Conservation (phyloP, 441 rosid genomes). For the Erysimum pusillum region DNA sequence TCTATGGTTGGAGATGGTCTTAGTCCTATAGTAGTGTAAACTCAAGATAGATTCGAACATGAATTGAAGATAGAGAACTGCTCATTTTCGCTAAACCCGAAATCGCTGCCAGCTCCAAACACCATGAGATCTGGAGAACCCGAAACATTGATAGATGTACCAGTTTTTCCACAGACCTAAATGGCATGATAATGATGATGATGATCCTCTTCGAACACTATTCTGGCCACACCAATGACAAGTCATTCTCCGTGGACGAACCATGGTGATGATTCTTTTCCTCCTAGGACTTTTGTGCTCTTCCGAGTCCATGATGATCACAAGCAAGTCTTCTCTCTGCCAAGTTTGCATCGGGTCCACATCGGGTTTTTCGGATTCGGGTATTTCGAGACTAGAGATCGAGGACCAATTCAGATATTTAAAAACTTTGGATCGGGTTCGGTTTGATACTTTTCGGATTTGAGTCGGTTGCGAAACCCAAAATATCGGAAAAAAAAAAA, state of each 20-base stretch:
- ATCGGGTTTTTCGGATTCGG: no score
- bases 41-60: slow-evolving; percentile 31
- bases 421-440: no score
- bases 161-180: slow-evolving; percentile 32
- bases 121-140: slow-evolving; percentile 26
- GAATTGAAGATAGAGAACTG: slow-evolving; percentile 26
- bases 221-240: slow-evolving; percentile 32
- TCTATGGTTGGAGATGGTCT: neutral
- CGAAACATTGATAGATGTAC: slow-evolving; percentile 29
- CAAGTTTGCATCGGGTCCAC: no score
- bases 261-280: slow-evolving; percentile 28
- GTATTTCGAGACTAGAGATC: no score
- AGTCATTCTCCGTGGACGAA: slow-evolving; percentile 20
- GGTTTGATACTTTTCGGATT: no score
- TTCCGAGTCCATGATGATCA: slow-evolving; percentile 43
- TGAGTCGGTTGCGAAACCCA: no score
- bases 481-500: no score
- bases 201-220: slow-evolving; percentile 17
- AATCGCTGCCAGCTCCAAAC: slow-evolving; percentile 32
- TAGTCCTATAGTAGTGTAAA: slow-evolving; percentile 15
- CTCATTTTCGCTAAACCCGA: slow-evolving; percentile 19
- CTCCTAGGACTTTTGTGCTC: slow-evolving; percentile 42
- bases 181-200: slow-evolving; percentile 39
- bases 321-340: no score
- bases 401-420: no score